Percentiles rank a stretch among this genome's conserved stretches.
phyloP scores from a whole-genome alignment of 2,329 filamentous ascomycete species.

The Alternaria sp. region DNA sequence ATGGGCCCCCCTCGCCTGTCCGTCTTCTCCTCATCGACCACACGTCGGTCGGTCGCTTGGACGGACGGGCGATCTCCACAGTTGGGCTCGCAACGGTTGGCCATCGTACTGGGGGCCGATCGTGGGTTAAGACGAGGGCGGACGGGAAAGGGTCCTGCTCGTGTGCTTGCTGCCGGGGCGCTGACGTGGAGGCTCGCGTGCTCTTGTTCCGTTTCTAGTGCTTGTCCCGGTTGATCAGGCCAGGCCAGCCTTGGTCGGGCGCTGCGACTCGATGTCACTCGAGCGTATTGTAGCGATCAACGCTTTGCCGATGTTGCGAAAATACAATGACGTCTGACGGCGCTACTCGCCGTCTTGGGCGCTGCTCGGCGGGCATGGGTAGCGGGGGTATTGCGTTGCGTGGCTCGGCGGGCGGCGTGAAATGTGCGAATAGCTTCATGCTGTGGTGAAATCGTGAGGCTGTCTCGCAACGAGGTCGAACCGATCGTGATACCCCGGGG shows the following conservation, averaged over 20 bases:
- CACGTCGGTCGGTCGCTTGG: slow-evolving; percentile 2
- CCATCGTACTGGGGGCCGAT: slow-evolving; percentile 12
- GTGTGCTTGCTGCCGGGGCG: slow-evolving; percentile 24
- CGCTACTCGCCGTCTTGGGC: slow-evolving; percentile 1
- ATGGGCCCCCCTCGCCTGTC: neutral
- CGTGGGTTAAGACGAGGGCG: slow-evolving; percentile 10
- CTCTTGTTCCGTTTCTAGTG: slow-evolving; percentile 5
- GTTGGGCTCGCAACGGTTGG: slow-evolving; percentile 15
- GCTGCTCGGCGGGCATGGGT: neutral
- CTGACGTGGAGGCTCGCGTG: slow-evolving; percentile 27
- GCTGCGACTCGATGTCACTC: slow-evolving; percentile 13
- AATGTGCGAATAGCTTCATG: slow-evolving; percentile 2
- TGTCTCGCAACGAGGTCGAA: neutral
- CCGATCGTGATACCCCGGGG: neutral
- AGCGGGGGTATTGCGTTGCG: neutral
- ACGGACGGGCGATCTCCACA: slow-evolving; percentile 22
- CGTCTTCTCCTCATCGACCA: neutral
- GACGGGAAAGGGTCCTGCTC: slow-evolving; percentile 28
- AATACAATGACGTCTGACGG: neutral
- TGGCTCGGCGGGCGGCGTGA: slow-evolving; percentile 1
- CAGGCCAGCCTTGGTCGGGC: slow-evolving; percentile 11
- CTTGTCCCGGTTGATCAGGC: neutral
- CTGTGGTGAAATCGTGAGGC: neutral
- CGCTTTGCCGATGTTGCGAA: neutral
- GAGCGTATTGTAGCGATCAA: slow-evolving; percentile 1